Base-by-base conservation (phyloP, 2,329 filamentous ascomycete genomes). In the Trichoderma sp. region DNA sequence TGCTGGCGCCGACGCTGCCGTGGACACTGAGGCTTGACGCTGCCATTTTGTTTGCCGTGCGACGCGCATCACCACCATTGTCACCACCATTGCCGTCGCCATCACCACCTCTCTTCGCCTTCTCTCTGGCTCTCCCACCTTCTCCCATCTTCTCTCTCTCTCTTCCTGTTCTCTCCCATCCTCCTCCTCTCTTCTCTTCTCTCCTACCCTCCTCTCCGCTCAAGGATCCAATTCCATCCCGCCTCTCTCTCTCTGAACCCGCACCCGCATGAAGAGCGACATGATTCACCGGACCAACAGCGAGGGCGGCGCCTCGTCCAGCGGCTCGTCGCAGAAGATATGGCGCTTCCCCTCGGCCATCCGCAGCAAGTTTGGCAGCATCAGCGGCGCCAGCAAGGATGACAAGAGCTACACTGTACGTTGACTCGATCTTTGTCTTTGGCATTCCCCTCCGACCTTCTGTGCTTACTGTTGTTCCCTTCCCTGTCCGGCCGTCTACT, bases 241-340 rank as follows among this genome's bases (percentile, higher is more conserved):
- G 36, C n/a, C 36, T n/a, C 23, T 47, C 26, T 28, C 26, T 28
- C 28, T 11, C 13, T 53, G 47, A 53, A 23, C 43, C 3, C 20
- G 13, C 59, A 17, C 47, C 47, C 47, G 20, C 6, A 30, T 67
- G 30, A 67, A 57, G 61, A 61, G 26, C 68, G 68, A 74, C 58
- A 78, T 78, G 77, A 78, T 80, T 66, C 76, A 79, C n/a, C 78
- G 78, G 71, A 77, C 75, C 61, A 75, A 75, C 6, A 78, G 77
- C 71, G 79, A 80, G 47, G 77, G 74, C 47, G 75, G 70, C 43
- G 71, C 74, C 13, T 74, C 73, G 57, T 58, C 67, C 50, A 57
- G 61, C 36, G 71, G 73, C 36, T 68, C 72, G 12, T 59, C 73
- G 66, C 66, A 61, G 47, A 77, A 74, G 71, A 73, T 72, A 62